These are phyloP conservation scores for Alternaria atra DNA, from an alignment of 2,329 filamentous ascomycete genomes.

Conservation along the genomic window DNA sequence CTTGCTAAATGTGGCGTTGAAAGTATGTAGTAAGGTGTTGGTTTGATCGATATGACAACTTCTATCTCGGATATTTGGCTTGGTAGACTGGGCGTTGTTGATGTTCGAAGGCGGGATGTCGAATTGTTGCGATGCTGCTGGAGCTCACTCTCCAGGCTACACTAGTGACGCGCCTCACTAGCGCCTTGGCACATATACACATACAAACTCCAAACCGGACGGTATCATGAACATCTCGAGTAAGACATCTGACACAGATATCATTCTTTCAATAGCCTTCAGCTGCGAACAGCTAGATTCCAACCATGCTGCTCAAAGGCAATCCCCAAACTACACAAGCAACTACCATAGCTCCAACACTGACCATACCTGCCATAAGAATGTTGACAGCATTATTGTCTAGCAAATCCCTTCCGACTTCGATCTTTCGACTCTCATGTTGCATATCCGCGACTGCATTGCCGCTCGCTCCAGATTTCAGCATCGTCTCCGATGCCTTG, in stretches of 20 bases:
- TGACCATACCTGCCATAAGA: conserved; percentile 86
- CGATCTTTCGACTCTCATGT: conserved; percentile 62
- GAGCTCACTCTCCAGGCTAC: conserved; percentile 25
- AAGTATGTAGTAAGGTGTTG: not conserved
- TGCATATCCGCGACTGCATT: conserved; percentile 44
- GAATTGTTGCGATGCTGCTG: conserved; percentile 15
- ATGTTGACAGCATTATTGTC: conserved; percentile 98
- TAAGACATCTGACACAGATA: not conserved
- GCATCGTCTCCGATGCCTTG: conserved; percentile 45
- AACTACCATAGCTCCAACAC: conserved; percentile 75
- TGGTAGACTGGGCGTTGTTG: not conserved
- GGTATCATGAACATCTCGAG: not conserved
- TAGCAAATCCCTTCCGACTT: conserved; percentile 75
- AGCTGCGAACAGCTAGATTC: conserved; percentile 13
- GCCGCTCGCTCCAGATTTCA: conserved; percentile 38
- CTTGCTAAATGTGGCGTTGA: conserved; percentile 8
- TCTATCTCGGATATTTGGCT: not conserved
- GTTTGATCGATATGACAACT: not conserved
- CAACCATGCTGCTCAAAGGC: conserved; percentile 37
- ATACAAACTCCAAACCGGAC: not conserved
- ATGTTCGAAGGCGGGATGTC: conserved; percentile 14
- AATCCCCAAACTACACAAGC: conserved; percentile 46
- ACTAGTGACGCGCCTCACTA: conserved; percentile 44
- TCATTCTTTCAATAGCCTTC: not conserved
- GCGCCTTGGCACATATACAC: conserved; percentile 36